These are phyloP conservation scores for Nakazawaea molendinolei DNA, from an alignment of 805 yeast species.

Conservation along the genomic window DNA sequence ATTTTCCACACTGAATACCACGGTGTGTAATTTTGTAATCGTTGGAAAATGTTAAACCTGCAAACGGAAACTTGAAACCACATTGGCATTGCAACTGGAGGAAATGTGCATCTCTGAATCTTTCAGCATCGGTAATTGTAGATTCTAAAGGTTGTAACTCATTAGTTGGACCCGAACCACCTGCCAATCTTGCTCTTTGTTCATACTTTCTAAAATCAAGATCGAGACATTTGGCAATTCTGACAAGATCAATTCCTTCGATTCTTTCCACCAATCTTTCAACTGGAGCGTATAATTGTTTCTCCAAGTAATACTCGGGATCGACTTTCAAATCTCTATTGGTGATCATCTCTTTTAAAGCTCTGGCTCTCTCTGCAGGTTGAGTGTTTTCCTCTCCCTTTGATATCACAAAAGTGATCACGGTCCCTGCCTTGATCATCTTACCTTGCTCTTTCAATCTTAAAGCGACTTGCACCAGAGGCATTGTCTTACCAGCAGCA, in stretches of 20 bases:
- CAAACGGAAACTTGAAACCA: slow-evolving; percentile 53
- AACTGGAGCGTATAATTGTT: slow-evolving; percentile 86
- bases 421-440: slow-evolving; percentile 81
- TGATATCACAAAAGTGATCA: slow-evolving; percentile 80
- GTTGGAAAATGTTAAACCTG: slow-evolving; percentile 64
- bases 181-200: slow-evolving; percentile 34
- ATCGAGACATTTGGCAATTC: slow-evolving; percentile 73
- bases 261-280: slow-evolving; percentile 80
- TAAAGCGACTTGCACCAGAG: slow-evolving; percentile 82
- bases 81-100: slow-evolving; percentile 61
- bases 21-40: slow-evolving; percentile 54
- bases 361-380: slow-evolving; percentile 78
- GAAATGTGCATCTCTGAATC: slow-evolving; percentile 61
- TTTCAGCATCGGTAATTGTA: slow-evolving; percentile 70
- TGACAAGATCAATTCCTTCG: slow-evolving; percentile 77
- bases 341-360: slow-evolving; percentile 64
- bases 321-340: slow-evolving; percentile 57
- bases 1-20: slow-evolving; percentile 66
- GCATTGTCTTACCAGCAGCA: slow-evolving; percentile 79
- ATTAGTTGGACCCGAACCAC: slow-evolving; percentile 19
- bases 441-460: slow-evolving; percentile 78
- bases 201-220: slow-evolving; percentile 63
- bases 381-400: slow-evolving; percentile 33
- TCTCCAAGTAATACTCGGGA: slow-evolving; percentile 70
- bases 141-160: slow-evolving; percentile 73